phyloP scores from a whole-genome alignment of 2,329 filamentous ascomycete genomes.

The Fusarium poae region DNA sequence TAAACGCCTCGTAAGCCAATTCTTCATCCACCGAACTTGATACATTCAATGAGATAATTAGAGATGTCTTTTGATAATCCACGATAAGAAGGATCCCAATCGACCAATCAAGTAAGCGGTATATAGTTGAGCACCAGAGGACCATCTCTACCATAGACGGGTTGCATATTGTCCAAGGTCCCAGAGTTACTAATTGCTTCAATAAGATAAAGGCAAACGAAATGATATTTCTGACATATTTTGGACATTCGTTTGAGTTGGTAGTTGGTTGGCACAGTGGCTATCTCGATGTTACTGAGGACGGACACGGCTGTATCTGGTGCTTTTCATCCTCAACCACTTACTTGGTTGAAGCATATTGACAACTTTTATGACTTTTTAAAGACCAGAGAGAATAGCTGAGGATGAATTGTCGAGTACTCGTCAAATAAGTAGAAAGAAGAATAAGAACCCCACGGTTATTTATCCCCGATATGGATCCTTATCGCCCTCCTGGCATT shows the following conservation, averaged over 20 bases:
- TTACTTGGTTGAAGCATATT: not conserved
- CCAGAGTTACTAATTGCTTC: not conserved
- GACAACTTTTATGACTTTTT: not conserved
- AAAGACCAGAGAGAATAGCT: not conserved
- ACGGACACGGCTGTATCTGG: not conserved
- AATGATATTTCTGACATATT: too few relatives aligned
- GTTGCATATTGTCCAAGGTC: not conserved
- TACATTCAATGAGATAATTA: not conserved
- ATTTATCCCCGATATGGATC: not conserved
- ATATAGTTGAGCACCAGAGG: not conserved
- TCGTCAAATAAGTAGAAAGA: not conserved
- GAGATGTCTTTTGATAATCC: not conserved
- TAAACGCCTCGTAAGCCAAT: not conserved
- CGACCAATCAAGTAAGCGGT: constrained; percentile 21
- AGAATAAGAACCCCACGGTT: not conserved
- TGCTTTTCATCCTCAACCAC: not conserved
- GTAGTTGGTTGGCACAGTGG: not conserved
- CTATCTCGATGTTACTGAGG: not conserved
- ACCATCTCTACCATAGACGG: not conserved
- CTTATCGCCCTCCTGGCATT: constrained; percentile 34
- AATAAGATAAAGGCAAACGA: not conserved
- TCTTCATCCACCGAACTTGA: too few relatives aligned
- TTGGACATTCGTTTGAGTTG: not conserved
- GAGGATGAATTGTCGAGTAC: not conserved
- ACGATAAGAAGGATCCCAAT: constrained; percentile 17